These are phyloP conservation scores for Coleophoma eucalyptorum DNA, from an alignment of 2,329 filamentous ascomycete species.

Conservation along the genomic window DNA sequence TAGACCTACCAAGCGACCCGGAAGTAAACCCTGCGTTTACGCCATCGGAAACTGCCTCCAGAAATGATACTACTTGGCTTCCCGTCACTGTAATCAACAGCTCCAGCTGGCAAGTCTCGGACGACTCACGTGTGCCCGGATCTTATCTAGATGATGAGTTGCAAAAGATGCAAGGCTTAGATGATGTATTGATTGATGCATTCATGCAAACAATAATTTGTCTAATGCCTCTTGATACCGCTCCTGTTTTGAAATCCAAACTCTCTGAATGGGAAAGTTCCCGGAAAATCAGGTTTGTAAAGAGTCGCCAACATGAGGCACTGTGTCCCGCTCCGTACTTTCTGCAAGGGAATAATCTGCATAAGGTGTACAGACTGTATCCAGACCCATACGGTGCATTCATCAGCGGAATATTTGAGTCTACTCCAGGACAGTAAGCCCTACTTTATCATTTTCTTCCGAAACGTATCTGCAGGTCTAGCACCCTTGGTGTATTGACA, in stretches of 20 bases:
- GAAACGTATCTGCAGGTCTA: too few species aligned
- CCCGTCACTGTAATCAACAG: too few species aligned
- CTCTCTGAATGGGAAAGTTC: neutral
- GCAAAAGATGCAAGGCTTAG: neutral
- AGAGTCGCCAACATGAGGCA: neutral
- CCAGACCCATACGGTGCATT: conserved; percentile 9
- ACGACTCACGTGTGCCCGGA: too few species aligned
- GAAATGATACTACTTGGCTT: too few species aligned
- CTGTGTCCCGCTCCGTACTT: conserved; percentile 8
- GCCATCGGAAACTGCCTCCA: too few species aligned
- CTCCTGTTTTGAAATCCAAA: neutral
- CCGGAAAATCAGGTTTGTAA: neutral
- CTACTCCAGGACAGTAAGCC: neutral
- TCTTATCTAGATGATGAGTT: too few species aligned
- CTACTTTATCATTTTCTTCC: neutral
- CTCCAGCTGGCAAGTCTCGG: too few species aligned
- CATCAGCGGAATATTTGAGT: conserved; percentile 2
- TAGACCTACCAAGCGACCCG: too few species aligned
- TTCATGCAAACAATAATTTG: neutral
- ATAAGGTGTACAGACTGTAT: conserved; percentile 9
- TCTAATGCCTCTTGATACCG: neutral
- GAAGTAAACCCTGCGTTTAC: too few species aligned
- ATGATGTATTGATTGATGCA: neutral
- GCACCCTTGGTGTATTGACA: too few species aligned
- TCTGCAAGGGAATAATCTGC: conserved; percentile 3